Percentiles rank a stretch among this genome's conserved stretches.
Evolutionary conservation across 2,329 filamentous ascomycete species (phyloP).

Genomic region (Periconia digitata): DNA sequence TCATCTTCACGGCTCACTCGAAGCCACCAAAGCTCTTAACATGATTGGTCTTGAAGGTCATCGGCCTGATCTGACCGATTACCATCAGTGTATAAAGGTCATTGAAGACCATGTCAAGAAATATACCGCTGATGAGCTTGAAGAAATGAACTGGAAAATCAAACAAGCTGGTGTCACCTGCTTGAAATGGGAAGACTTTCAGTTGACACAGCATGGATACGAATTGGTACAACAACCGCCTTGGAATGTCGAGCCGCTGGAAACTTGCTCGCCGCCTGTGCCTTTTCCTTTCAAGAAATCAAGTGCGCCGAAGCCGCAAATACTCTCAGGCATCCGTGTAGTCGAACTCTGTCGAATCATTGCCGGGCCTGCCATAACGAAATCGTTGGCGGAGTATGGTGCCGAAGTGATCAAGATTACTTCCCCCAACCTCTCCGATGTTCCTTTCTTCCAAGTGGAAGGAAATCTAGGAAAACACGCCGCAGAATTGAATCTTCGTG

Average conservation of each 20-base stretch:
- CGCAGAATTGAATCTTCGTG: constrained; percentile 64
- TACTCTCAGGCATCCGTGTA: constrained; percentile 66
- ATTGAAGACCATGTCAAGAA: constrained; percentile 47
- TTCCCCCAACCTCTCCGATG: constrained; percentile 66
- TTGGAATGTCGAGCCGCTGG: constrained; percentile 54
- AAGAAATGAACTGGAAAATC: constrained; percentile 45
- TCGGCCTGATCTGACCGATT: constrained; percentile 59
- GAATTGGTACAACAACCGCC: constrained; percentile 45
- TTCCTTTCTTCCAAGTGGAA: constrained; percentile 72
- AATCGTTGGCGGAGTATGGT: constrained; percentile 73
- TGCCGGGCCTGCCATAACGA: constrained; percentile 71
- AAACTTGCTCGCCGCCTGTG: constrained; percentile 52
- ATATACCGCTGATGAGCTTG: constrained; percentile 43
- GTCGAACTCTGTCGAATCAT: constrained; percentile 76
- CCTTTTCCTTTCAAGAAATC: constrained; percentile 50
- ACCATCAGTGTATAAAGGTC: constrained; percentile 43
- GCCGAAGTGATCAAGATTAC: constrained; percentile 74
- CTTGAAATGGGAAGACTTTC: constrained; percentile 46
- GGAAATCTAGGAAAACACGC: constrained; percentile 72
- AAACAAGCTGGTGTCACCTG: constrained; percentile 48
- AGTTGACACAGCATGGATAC: constrained; percentile 44
- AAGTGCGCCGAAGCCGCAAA: constrained; percentile 35
- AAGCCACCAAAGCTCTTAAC: constrained; percentile 67
- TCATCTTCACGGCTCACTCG: constrained; percentile 74
- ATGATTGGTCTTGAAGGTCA: constrained; percentile 70